Conservation (phyloP, 148 eudicot species). For the Nepenthes mirabilis region DNA sequence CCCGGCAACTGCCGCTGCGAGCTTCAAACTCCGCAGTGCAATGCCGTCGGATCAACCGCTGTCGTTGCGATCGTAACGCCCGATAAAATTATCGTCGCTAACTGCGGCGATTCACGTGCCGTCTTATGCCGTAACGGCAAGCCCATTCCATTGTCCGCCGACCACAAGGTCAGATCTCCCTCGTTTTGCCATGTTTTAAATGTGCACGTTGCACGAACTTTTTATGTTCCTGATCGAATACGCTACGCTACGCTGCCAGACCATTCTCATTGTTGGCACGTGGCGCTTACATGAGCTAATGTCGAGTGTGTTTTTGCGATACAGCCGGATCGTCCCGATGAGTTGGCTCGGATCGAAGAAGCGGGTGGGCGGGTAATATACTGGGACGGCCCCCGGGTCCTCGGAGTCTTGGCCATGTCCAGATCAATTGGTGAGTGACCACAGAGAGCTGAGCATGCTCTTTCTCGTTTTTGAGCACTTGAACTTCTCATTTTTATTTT, state of each 20-base stretch:
- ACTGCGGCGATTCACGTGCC: slow-evolving; percentile 9
- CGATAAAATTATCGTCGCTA: slow-evolving; percentile 4
- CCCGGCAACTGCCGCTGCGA: neutral
- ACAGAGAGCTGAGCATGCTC: too few relatives aligned
- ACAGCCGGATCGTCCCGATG: slow-evolving; percentile 82
- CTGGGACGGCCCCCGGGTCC: slow-evolving; percentile 66
- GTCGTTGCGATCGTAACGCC: slow-evolving; percentile 5
- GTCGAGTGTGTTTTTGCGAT: neutral
- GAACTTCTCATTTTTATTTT: too few relatives aligned
- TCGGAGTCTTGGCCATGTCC: slow-evolving; percentile 85
- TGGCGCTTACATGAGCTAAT: neutral
- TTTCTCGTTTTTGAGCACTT: too few relatives aligned
- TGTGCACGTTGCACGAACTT: neutral
- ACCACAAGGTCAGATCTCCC: slow-evolving; percentile 2
- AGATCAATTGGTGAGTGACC: slow-evolving; percentile 61
- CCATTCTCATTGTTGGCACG: too few relatives aligned
- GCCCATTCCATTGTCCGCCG: slow-evolving; percentile 2
- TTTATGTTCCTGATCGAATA: too few relatives aligned
- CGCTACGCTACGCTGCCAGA: too few relatives aligned
- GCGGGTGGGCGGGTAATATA: slow-evolving; percentile 65
- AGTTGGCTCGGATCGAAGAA: slow-evolving; percentile 51
- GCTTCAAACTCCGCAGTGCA: slow-evolving; percentile 1
- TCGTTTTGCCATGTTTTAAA: neutral
- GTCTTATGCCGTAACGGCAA: slow-evolving; percentile 8
- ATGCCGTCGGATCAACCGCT: slow-evolving; percentile 8